Conservation (phyloP, 495 filamentous ascomycete genomes). For the Hypomontagnella submonticulosa region DNA sequence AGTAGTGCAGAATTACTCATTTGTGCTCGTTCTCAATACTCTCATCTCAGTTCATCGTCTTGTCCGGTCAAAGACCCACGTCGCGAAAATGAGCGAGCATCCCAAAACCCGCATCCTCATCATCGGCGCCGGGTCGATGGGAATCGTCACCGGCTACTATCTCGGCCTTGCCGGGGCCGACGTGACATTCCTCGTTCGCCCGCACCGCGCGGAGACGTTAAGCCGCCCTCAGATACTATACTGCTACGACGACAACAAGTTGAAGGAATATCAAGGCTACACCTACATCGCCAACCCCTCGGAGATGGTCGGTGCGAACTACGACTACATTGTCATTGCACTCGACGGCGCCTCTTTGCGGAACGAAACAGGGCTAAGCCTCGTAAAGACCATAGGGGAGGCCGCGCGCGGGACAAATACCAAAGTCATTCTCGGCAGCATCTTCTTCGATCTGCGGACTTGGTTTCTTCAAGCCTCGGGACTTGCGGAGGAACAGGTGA, state of each 20-base stretch:
- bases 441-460: conserved; percentile 20
- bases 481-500: conserved; percentile 23
- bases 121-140: conserved; percentile 32
- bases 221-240: conserved; percentile 34
- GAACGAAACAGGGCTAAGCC: conserved; percentile 6
- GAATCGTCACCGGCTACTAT: conserved; percentile 27
- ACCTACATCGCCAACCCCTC: conserved; percentile 18
- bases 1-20: no score
- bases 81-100: no score
- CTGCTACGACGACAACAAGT: conserved; percentile 32
- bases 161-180: conserved; percentile 25
- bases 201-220: conserved; percentile 20
- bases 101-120: conserved; percentile 20
- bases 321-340: conserved; percentile 25
- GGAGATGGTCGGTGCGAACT: conserved; percentile 14
- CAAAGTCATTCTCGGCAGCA: conserved; percentile 24
- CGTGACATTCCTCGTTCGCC: conserved; percentile 38
- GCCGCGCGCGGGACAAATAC: conserved; percentile 24
- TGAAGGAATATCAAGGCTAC: conserved; percentile 28
- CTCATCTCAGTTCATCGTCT: no score
- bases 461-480: conserved; percentile 33
- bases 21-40: no score
- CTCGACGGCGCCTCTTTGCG: conserved; percentile 24
- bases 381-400: conserved; percentile 21
- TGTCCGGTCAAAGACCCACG: no score